A percentile compares a stretch with the other conserved stretches of the same genome.
Evolutionary conservation across 352 stramenopile genomes (phyloP).

Genomic region (Globisporangium camurandrum): DNA sequence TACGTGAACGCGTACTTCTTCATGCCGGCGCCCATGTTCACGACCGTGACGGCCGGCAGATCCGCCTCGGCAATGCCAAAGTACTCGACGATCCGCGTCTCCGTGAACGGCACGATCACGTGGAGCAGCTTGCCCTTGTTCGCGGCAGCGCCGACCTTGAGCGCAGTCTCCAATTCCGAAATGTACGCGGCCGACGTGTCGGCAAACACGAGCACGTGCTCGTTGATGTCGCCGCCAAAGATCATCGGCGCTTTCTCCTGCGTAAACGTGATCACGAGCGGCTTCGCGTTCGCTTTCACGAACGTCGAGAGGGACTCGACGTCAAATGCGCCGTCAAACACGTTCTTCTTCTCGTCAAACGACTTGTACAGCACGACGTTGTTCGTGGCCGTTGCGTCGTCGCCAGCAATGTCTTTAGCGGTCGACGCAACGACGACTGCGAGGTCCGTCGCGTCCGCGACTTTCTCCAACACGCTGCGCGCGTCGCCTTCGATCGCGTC

Average conservation of each 20-base stretch:
- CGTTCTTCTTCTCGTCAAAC: slow-evolving; percentile 79
- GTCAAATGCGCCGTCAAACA: slow-evolving; percentile 72
- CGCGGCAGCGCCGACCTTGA: slow-evolving; percentile 54
- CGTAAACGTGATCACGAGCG: slow-evolving; percentile 87
- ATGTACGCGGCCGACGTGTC: slow-evolving; percentile 68
- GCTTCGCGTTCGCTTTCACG: slow-evolving; percentile 75
- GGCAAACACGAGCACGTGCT: slow-evolving; percentile 86
- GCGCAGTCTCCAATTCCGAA: slow-evolving; percentile 35
- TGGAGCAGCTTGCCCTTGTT: slow-evolving; percentile 89
- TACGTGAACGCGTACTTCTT: slow-evolving; percentile 90
- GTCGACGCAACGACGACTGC: slow-evolving; percentile 72
- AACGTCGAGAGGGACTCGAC: slow-evolving; percentile 56
- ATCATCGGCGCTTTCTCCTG: slow-evolving; percentile 88
- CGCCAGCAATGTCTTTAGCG: slow-evolving; percentile 47
- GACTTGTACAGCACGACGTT: slow-evolving; percentile 82
- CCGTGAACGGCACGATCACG: slow-evolving; percentile 80
- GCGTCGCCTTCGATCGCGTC: slow-evolving; percentile 69
- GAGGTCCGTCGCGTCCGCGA: slow-evolving; percentile 67
- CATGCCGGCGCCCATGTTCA: slow-evolving; percentile 89
- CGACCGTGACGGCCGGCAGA: slow-evolving; percentile 81
- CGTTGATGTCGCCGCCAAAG: slow-evolving; percentile 81
- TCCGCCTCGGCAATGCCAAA: slow-evolving; percentile 87
- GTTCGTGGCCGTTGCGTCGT: slow-evolving; percentile 47
- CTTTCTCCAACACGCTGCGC: slow-evolving; percentile 64
- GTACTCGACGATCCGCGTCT: slow-evolving; percentile 91